These are phyloP conservation scores for Henckelia pumila DNA, from an alignment of 257 asterid species.

Conservation along the genomic window DNA sequence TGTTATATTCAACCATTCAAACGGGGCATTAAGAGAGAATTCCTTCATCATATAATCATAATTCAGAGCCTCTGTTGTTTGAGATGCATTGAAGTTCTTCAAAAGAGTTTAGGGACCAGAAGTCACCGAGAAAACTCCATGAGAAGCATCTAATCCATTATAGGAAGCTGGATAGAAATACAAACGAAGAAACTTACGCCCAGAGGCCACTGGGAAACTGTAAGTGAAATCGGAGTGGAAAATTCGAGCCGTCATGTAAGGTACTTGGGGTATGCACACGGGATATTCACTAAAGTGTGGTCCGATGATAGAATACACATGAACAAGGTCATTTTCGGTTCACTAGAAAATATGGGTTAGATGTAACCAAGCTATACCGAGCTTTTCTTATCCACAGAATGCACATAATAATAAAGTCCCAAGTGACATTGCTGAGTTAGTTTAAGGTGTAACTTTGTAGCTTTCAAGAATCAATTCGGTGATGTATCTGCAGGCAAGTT, in stretches of 20 bases:
- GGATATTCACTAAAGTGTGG: no score
- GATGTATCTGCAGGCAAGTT: conserved; percentile 69
- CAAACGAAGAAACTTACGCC: conserved; percentile 72
- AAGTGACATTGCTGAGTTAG: conserved; percentile 10
- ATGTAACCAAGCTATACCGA: no score
- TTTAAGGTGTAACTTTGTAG: conserved; percentile 30
- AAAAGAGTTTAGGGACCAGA: conserved; percentile 55
- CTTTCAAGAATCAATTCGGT: conserved; percentile 27
- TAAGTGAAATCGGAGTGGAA: conserved; percentile 75
- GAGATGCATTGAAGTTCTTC: conserved; percentile 71
- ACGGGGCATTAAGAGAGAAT: conserved; percentile 55
- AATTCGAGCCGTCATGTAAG: conserved; percentile 82
- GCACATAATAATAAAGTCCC: background rate
- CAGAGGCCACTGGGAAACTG: conserved; percentile 74
- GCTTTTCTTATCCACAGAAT: no score
- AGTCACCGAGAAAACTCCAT: conserved; percentile 59
- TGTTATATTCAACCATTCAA: conserved; percentile 46
- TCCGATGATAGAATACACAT: no score
- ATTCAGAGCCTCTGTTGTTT: conserved; percentile 60
- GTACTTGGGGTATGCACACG: conserved; percentile 72
- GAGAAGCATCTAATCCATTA: conserved; percentile 47
- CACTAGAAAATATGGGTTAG: no score
- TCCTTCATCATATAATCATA: conserved; percentile 68
- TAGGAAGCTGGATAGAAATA: conserved; percentile 81
- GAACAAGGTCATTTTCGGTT: no score